These are phyloP conservation scores for Thalassiosira exigua DNA, from an alignment of 352 stramenopile species.

Conservation along the genomic window DNA sequence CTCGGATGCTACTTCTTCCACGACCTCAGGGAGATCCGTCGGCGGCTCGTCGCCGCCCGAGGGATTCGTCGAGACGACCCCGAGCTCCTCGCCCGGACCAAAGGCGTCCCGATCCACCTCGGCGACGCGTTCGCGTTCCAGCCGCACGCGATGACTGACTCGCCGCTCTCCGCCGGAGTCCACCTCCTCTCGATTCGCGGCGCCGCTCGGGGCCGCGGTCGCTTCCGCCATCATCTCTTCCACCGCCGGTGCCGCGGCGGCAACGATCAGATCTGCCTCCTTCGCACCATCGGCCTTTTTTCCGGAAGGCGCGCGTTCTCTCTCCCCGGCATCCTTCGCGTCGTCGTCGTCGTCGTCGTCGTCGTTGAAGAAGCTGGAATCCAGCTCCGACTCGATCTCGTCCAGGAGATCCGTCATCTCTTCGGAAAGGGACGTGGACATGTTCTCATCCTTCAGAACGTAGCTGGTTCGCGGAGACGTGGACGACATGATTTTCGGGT, in stretches of 20 bases:
- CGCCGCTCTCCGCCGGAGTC: too few relatives aligned
- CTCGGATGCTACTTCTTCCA: slow-evolving; percentile 6
- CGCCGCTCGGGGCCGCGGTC: too few relatives aligned
- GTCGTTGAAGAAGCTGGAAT: slow-evolving; percentile 30
- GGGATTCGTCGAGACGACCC: neutral
- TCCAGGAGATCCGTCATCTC: slow-evolving; percentile 51
- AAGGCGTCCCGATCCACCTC: neutral
- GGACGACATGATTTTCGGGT: neutral
- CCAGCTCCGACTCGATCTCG: slow-evolving; percentile 52
- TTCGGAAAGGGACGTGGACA: slow-evolving; percentile 14
- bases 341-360: neutral
- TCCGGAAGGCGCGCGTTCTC: neutral
- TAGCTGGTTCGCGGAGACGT: neutral
- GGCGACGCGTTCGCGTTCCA: neutral
- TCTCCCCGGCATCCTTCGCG: neutral
- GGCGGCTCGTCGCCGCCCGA: neutral
- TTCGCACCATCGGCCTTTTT: neutral
- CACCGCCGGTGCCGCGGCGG: neutral
- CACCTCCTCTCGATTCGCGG: too few relatives aligned
- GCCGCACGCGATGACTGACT: neutral
- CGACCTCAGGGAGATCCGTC: slow-evolving; percentile 17
- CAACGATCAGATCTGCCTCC: neutral
- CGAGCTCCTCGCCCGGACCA: neutral
- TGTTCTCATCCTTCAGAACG: neutral
- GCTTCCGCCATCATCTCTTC: too few relatives aligned